Evolutionary conservation across 371 early-diverging fungal genomes (phyloP).

Genomic region (Lichtheimia ornata): DNA sequence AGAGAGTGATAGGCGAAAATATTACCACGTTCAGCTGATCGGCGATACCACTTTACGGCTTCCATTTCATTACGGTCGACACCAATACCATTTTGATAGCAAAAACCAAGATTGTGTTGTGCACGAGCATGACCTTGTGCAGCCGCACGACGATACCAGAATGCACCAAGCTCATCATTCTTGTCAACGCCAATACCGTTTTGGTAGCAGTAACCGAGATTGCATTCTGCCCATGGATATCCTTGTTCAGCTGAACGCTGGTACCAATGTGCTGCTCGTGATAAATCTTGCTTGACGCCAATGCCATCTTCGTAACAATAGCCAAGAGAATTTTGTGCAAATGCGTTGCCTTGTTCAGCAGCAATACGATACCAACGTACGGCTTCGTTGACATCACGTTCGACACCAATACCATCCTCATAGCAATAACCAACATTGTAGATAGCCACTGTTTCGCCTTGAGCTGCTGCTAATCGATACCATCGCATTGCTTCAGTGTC

Average conservation of each 20-base stretch:
- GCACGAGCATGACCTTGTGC: conserved; percentile 78
- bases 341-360: conserved; percentile 75
- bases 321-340: conserved; percentile 81
- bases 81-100: conserved; percentile 83
- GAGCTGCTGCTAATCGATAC: conserved; percentile 66
- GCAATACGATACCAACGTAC: conserved; percentile 74
- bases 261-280: conserved; percentile 60
- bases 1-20: conserved; percentile 81
- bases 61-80: conserved; percentile 58
- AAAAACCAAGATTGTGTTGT: conserved; percentile 85
- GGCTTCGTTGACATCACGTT: conserved; percentile 65
- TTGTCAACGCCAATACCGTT: conserved; percentile 78
- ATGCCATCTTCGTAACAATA: conserved; percentile 79
- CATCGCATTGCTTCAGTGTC: conserved; percentile 69
- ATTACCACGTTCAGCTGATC: conserved; percentile 78
- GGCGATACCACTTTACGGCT: conserved; percentile 73
- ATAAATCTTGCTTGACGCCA: conserved; percentile 59
- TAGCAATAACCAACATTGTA: conserved; percentile 85
- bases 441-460: conserved; percentile 73
- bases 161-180: conserved; percentile 60
- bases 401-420: conserved; percentile 80
- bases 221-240: conserved; percentile 68
- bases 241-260: conserved; percentile 69
- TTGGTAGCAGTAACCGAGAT: conserved; percentile 82
- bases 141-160: conserved; percentile 82